Base-by-base conservation (phyloP, 108 stramenopile species). In the Fistulifera pelliculosa region DNA sequence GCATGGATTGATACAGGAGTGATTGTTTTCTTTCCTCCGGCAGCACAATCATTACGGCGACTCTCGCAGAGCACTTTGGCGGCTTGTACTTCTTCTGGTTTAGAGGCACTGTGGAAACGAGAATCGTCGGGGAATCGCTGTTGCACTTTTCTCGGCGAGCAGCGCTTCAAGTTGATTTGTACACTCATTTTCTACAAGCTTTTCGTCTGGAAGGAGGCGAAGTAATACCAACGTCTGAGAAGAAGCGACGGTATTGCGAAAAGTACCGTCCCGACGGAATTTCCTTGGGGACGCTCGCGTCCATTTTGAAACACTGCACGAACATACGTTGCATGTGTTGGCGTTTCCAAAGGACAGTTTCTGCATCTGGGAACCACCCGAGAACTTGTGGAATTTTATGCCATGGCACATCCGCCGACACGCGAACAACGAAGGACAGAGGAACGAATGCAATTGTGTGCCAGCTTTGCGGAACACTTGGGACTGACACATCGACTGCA, bases 1-100 rank as follows among this genome's bases (percentile, higher is more conserved):
- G 88, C 88, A 25, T 90, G 83, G 83, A 90, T 90, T 58, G 88
- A 90, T 56, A 83, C 76, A 7, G 88, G 88, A 4, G 70, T 90
- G 10, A 61, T 85, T 42, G 58, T 71, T 15, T 83, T 90, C 52
- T 61, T 76, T 12, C 88, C 88, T 0, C 44, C 61, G 19, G 80
- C 77, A 4, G 77, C 76, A 27, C 16, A 51, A 19, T 49, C 54
- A 13, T 52, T 89, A 43, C 38, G 42, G 10, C 54, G 60, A 6
- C 60, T 89, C 35, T 56, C 79, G 19, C 27, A 40, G 0, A 47
- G 63, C 3, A n/a, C 47, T 10, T 58, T 77, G 38, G 55, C 64
- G 13, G 21, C 27, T 26, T 80, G 74, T 47, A 80, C 83, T 1
- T 18, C 62, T 10, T 26, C 40, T 28, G 80, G 75, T 39, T 22